These are phyloP conservation scores for Rubus idaeus DNA, from an alignment of 306 rosid species.

Conservation along the genomic window DNA sequence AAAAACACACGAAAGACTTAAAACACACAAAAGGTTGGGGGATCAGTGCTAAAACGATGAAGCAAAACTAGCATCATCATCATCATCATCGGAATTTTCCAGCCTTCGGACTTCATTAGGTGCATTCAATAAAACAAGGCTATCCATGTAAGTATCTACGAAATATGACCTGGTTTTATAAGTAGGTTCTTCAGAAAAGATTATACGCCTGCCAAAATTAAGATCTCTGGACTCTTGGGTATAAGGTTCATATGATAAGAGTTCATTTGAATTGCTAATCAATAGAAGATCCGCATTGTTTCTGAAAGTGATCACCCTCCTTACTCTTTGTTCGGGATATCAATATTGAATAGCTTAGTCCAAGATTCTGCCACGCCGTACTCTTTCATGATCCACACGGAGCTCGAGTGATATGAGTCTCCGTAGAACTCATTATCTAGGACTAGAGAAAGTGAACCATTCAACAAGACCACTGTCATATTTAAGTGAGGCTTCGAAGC, in stretches of 20 bases:
- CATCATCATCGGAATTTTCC: neutral
- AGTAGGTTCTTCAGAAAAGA: neutral
- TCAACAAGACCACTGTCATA: neutral
- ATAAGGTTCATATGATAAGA: no score
- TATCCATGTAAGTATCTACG: neutral
- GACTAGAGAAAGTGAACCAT: neutral
- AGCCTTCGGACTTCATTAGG: neutral
- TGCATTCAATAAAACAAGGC: neutral
- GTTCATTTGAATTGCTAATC: neutral
- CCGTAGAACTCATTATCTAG: neutral
- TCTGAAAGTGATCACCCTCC: neutral
- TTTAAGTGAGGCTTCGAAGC: neutral
- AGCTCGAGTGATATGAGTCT: neutral
- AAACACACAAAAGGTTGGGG: neutral
- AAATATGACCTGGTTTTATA: neutral
- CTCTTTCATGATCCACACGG: conserved; percentile 4
- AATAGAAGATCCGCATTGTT: neutral
- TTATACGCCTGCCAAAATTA: neutral
- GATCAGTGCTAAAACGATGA: neutral
- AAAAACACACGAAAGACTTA: neutral
- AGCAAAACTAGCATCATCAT: neutral
- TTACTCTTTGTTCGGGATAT: neutral
- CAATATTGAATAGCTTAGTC: neutral
- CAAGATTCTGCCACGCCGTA: neutral
- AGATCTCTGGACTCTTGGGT: no score